These are phyloP conservation scores for Aphanocladium album DNA, from an alignment of 2,329 filamentous ascomycete species.

Conservation along the genomic window DNA sequence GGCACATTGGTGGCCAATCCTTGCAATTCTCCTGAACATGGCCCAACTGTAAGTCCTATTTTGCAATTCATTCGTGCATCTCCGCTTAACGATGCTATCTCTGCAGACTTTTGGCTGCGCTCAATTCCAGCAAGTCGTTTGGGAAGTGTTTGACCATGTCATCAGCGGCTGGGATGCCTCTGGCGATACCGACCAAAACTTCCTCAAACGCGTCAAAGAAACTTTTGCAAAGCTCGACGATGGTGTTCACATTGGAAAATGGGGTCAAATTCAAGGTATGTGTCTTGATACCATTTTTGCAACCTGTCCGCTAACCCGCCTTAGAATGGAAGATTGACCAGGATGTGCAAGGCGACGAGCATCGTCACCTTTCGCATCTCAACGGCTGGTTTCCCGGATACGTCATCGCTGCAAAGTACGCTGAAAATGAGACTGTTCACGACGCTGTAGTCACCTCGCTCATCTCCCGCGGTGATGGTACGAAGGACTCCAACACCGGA, in stretches of 20 bases:
- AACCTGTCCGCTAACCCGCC: neutral
- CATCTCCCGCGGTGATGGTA: constrained; percentile 40
- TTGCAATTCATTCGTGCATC: neutral
- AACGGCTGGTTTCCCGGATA: constrained; percentile 53
- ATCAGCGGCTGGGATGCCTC: constrained; percentile 23
- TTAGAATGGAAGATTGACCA: constrained; percentile 31
- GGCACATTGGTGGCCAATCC: constrained; percentile 51
- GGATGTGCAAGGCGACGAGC: constrained; percentile 22
- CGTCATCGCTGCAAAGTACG: constrained; percentile 37
- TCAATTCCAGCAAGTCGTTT: constrained; percentile 49
- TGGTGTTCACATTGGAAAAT: constrained; percentile 25
- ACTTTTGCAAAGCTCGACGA: constrained; percentile 21
- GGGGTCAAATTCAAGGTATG: constrained; percentile 25
- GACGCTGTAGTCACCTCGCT: constrained; percentile 42
- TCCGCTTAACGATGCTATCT: neutral
- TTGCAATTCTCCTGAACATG: constrained; percentile 55
- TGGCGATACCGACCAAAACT: constrained; percentile 23
- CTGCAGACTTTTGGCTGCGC: constrained; percentile 44
- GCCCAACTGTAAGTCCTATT: constrained; percentile 29
- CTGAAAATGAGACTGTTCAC: constrained; percentile 39
- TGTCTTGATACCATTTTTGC: neutral
- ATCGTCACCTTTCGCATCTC: constrained; percentile 49
- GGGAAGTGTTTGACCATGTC: constrained; percentile 35
- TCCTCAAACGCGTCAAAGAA: constrained; percentile 31
- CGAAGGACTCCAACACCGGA: constrained; percentile 47